Percentiles rank a stretch among this genome's conserved stretches.
phyloP scores from a whole-genome alignment of 2,329 filamentous ascomycete species.

The Coniella lustricola region DNA sequence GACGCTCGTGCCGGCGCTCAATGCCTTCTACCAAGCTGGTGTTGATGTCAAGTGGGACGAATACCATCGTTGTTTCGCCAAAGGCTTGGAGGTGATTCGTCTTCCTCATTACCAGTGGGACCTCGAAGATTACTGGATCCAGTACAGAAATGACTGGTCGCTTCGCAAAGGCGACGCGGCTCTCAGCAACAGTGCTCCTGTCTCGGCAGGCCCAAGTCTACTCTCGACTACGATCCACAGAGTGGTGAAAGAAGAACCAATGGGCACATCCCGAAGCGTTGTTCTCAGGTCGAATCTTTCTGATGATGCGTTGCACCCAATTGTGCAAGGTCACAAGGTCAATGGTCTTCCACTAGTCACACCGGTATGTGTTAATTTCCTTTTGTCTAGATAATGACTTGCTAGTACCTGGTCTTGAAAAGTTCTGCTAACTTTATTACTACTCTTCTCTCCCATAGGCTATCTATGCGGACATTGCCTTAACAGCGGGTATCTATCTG shows the following conservation, averaged over 20 bases:
- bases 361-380: neutral
- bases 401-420: neutral
- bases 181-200: neutral
- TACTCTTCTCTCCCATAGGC: neutral
- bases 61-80: slow-evolving; percentile 1
- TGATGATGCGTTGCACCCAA: neutral
- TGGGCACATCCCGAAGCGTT: neutral
- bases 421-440: neutral
- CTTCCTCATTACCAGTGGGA: slow-evolving; percentile 11
- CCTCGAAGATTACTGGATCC: slow-evolving; percentile 9
- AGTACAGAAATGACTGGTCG: slow-evolving; percentile 11
- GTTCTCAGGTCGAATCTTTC: neutral
- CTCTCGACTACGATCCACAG: slow-evolving; percentile 5
- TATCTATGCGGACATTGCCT: slow-evolving; percentile 4
- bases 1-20: slow-evolving; percentile 1
- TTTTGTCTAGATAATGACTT: neutral
- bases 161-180: slow-evolving; percentile 5
- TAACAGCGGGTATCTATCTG: neutral
- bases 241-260: neutral
- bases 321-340: slow-evolving; percentile 5
- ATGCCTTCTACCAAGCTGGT: neutral
- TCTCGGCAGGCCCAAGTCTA: neutral
- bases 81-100: neutral
- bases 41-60: neutral
- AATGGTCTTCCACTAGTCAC: neutral